Evolutionary conservation across 768 basidiomycete species (phyloP), one percentile per base, ranked within the genome.

Genomic region (Tylopilus vinaceipallidus): DNA sequence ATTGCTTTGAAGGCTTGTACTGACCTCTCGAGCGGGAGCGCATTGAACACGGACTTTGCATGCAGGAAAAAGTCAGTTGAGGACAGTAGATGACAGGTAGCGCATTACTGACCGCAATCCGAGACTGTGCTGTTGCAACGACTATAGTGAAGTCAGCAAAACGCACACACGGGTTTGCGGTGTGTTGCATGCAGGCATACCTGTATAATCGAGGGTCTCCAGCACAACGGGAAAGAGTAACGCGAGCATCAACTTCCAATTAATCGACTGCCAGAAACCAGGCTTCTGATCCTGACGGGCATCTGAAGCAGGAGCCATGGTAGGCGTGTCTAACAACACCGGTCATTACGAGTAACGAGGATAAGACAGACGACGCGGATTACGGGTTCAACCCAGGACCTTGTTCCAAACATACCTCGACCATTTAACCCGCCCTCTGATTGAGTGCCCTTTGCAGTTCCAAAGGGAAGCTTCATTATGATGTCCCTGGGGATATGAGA

Each of bases 61-160:
- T 5, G 17, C 4, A 24, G 16, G 36, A 17, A 27, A 22, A 22
- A 17, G 24, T 49, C 16, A 55, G 24, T 36, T 9, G 3, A 39
- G n/a, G 16, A 22, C 10, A 1, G 12, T 23, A 17, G 27, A 50
- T 8, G 26, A 17, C 14, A 27, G 12, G 12, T 3, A 2, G 2
- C 17, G 13, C 16, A 36, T 13, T 3, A 58, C 73, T 40, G 54
- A 78, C 76, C 10, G 78, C 79, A 49, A 80, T 80, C 30, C 71
- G 73, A 26, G 74, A 62, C 48, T 80, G 78, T 3, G 79, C 76
- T 13, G 77, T 80, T 4, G 79, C 78, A 26, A 80, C 75, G 2
- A 79, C 78, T 75, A 47, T 42, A 39, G 23, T 39, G 14, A 11
- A 6, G n/a, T n/a, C n/a, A n/a, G n/a, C n/a, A n/a, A n/a, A n/a